Percentiles rank a stretch among this genome's conserved stretches.
These are phyloP conservation scores for Pichia sp. DNA, from an alignment of 1,139 yeast genomes.

Conservation along the genomic window DNA sequence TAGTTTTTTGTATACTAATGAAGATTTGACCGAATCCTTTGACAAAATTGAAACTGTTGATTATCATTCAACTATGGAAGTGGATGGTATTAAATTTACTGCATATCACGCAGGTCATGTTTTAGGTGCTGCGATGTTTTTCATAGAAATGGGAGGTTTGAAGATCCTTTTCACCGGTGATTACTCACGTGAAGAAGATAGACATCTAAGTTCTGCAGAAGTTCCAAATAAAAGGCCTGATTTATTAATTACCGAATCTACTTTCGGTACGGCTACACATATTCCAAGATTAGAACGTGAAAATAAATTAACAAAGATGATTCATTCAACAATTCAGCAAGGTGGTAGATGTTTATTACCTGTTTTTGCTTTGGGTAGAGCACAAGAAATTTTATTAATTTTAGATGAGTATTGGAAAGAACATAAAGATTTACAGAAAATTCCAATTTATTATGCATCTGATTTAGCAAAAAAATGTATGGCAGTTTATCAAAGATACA, in stretches of 20 bases:
- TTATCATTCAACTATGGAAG: slow-evolving; percentile 91
- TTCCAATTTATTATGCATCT: slow-evolving; percentile 87
- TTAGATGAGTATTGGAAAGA: slow-evolving; percentile 91
- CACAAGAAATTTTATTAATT: slow-evolving; percentile 84
- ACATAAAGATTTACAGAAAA: slow-evolving; percentile 74
- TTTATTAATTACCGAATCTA: slow-evolving; percentile 85
- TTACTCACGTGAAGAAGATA: slow-evolving; percentile 89
- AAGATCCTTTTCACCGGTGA: slow-evolving; percentile 92
- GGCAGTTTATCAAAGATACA: slow-evolving; percentile 95
- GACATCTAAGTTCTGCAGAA: slow-evolving; percentile 94
- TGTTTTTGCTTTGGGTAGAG: slow-evolving; percentile 93
- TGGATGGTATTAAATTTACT: slow-evolving; percentile 89
- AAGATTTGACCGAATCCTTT: slow-evolving; percentile 80
- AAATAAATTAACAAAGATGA: slow-evolving; percentile 66
- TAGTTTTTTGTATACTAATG: slow-evolving; percentile 74
- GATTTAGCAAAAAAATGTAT: slow-evolving; percentile 91
- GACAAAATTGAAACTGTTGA: slow-evolving; percentile 90
- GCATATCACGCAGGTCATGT: slow-evolving; percentile 99
- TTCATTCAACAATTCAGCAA: slow-evolving; percentile 75
- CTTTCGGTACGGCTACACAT: slow-evolving; percentile 97
- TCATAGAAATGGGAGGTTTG: slow-evolving; percentile 89
- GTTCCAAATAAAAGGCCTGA: slow-evolving; percentile 89
- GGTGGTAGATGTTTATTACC: slow-evolving; percentile 94
- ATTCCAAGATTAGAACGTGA: slow-evolving; percentile 88
- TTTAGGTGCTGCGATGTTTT: slow-evolving; percentile 96